phyloP scores from a whole-genome alignment of 129 eudicot species.

The Flaveria linearis region DNA sequence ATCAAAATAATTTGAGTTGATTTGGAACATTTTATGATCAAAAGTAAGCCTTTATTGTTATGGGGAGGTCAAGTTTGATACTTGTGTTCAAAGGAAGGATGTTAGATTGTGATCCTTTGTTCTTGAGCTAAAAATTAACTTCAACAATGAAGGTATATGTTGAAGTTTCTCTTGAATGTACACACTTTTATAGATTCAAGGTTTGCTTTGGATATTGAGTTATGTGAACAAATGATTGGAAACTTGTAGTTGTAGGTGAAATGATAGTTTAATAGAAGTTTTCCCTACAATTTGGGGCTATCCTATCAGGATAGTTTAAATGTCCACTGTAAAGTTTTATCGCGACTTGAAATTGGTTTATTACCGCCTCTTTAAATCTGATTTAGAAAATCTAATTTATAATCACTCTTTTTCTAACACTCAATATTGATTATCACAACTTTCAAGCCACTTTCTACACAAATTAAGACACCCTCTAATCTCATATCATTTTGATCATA shows the following conservation, averaged over 20 bases:
- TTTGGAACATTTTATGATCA: background rate
- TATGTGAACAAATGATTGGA: background rate
- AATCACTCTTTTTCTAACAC: background rate
- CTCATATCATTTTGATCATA: background rate
- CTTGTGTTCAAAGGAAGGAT: background rate
- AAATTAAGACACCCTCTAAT: background rate
- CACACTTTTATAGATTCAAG: background rate
- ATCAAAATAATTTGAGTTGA: background rate
- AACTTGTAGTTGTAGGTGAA: background rate
- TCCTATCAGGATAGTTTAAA: too few relatives aligned
- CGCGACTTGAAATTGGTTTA: too few relatives aligned
- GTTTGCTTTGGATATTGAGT: too few relatives aligned
- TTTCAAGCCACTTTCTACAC: too few relatives aligned
- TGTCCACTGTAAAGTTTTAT: too few relatives aligned
- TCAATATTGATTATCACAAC: background rate
- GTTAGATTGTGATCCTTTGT: background rate
- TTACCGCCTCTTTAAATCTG: too few relatives aligned
- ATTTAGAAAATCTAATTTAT: too few relatives aligned
- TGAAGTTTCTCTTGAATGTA: background rate
- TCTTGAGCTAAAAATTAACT: background rate
- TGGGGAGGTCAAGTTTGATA: too few relatives aligned
- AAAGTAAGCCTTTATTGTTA: too few relatives aligned
- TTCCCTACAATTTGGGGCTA: too few relatives aligned
- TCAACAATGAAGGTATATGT: conserved; percentile 6
- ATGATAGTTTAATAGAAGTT: background rate